phyloP scores from a whole-genome alignment of 2,329 filamentous ascomycete species.

The Ilyonectria sp. region DNA sequence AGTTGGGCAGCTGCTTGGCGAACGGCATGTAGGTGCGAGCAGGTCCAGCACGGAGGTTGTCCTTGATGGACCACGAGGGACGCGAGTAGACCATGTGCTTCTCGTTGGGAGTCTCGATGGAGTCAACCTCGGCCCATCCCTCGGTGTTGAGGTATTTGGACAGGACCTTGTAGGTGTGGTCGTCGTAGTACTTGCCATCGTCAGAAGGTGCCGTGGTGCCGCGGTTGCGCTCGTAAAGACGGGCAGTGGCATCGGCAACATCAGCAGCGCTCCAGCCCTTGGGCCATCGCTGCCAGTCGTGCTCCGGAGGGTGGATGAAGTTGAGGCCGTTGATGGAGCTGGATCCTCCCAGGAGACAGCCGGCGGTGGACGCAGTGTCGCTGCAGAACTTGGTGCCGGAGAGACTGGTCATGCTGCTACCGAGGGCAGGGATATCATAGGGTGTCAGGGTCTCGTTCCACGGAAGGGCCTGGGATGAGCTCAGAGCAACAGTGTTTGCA shows the following conservation, averaged over 20 bases:
- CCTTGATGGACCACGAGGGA: slow-evolving; percentile 77
- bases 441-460: slow-evolving; percentile 45
- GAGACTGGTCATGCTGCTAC: slow-evolving; percentile 44
- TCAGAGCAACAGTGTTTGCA: slow-evolving; percentile 45
- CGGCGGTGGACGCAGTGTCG: slow-evolving; percentile 45
- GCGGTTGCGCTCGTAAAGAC: slow-evolving; percentile 57
- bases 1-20: slow-evolving; percentile 73
- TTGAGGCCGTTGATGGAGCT: slow-evolving; percentile 49
- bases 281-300: slow-evolving; percentile 47
- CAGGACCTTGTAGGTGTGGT: slow-evolving; percentile 75
- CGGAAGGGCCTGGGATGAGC: slow-evolving; percentile 35
- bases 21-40: slow-evolving; percentile 79
- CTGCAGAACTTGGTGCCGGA: slow-evolving; percentile 46
- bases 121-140: slow-evolving; percentile 76
- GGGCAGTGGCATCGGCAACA: slow-evolving; percentile 41
- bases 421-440: slow-evolving; percentile 45
- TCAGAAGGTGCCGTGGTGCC: slow-evolving; percentile 76
- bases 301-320: slow-evolving; percentile 47
- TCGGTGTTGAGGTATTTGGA: slow-evolving; percentile 69
- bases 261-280: slow-evolving; percentile 43
- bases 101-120: slow-evolving; percentile 72
- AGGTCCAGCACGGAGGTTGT: slow-evolving; percentile 78
- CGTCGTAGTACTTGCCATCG: slow-evolving; percentile 77
- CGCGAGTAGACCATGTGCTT: slow-evolving; percentile 78
- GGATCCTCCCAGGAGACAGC: slow-evolving; percentile 45